Conservation (phyloP, 768 basidiomycete genomes). For the Phanerochaete sordida region DNA sequence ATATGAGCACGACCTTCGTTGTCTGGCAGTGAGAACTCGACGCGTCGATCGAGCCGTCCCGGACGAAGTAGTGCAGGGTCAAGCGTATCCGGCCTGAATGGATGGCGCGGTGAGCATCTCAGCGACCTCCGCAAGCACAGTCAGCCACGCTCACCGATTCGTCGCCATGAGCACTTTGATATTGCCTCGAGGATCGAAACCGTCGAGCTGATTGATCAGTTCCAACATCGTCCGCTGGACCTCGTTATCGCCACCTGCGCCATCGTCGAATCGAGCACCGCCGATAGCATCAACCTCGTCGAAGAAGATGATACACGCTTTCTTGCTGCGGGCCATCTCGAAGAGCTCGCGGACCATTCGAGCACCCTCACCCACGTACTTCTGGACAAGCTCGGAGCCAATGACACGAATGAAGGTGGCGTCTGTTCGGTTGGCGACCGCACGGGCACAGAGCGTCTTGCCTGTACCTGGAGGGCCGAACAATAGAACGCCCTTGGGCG, state of each 20-base stretch:
- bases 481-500: slow-evolving; percentile 95
- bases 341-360: slow-evolving; percentile 98
- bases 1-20: slow-evolving; percentile 96
- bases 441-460: slow-evolving; percentile 96
- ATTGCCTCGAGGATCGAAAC: slow-evolving; percentile 98
- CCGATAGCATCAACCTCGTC: slow-evolving; percentile 99
- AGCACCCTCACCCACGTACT: slow-evolving; percentile 98
- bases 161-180: slow-evolving; percentile 99
- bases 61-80: slow-evolving; percentile 96
- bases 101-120: neutral
- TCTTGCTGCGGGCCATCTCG: slow-evolving; percentile 98
- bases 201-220: slow-evolving; percentile 97
- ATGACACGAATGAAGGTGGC: slow-evolving; percentile 99
- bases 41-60: slow-evolving; percentile 93
- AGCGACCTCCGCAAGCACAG: neutral
- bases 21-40: slow-evolving; percentile 94
- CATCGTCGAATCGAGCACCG: slow-evolving; percentile 81
- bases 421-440: slow-evolving; percentile 97
- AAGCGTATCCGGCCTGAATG: slow-evolving; percentile 88
- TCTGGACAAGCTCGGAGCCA: slow-evolving; percentile 98
- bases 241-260: slow-evolving; percentile 91
- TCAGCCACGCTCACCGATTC: slow-evolving; percentile 63
- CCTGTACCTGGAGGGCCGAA: slow-evolving; percentile 98
- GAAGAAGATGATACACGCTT: slow-evolving; percentile 99
- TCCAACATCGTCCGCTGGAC: slow-evolving; percentile 99